A percentile compares a stretch with the other conserved stretches of the same genome.
These are phyloP conservation scores for Phanerodontia chrysosporium DNA, from an alignment of 768 basidiomycete species.

Conservation along the genomic window DNA sequence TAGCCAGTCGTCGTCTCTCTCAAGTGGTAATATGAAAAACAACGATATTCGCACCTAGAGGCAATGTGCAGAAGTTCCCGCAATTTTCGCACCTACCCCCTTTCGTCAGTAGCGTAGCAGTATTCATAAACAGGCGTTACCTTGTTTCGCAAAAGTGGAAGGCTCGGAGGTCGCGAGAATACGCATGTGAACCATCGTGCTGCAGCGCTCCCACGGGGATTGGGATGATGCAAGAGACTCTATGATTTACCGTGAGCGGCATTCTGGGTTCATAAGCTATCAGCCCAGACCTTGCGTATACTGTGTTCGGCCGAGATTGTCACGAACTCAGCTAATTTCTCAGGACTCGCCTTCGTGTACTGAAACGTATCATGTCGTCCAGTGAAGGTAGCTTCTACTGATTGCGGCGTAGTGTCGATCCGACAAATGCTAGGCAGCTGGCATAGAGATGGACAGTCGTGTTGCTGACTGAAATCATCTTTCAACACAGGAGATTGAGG, in stretches of 20 bases:
- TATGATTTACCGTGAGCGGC: no score
- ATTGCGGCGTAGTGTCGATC: conserved; percentile 54
- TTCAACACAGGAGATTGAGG: neutral
- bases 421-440: conserved; percentile 47
- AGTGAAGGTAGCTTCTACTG: conserved; percentile 58
- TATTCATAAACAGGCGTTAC: no score
- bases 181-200: conserved; percentile 46
- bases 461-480: conserved; percentile 40
- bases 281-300: conserved; percentile 45
- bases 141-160: conserved; percentile 54
- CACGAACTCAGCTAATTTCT: neutral
- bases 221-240: conserved; percentile 35
- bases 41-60: conserved; percentile 36
- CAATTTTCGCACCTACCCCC: conserved; percentile 46
- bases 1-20: conserved; percentile 16
- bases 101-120: neutral
- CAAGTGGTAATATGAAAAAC: neutral
- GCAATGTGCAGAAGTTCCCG: conserved; percentile 55
- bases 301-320: no score
- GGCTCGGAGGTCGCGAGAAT: conserved; percentile 38
- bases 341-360: conserved; percentile 53
- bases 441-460: conserved; percentile 43
- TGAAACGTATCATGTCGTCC: conserved; percentile 58
- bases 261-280: neutral
- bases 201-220: conserved; percentile 38